Evolutionary conservation across 2,329 filamentous ascomycete genomes (phyloP).

Genomic region (Epichloe aotearoae): DNA sequence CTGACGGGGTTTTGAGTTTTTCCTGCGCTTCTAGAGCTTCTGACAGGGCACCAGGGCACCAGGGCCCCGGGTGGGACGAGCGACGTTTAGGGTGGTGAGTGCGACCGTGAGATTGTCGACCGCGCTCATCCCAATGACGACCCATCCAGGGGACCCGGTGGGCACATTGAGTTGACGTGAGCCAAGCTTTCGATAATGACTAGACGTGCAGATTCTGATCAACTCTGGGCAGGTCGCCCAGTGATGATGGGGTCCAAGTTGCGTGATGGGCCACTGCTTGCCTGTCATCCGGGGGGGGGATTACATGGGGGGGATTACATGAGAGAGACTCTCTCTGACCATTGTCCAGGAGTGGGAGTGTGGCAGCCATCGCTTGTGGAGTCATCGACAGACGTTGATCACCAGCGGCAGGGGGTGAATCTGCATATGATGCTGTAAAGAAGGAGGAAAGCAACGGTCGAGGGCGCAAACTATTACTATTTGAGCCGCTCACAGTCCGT

Average conservation of each 20-base stretch:
- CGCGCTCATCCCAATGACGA: background rate
- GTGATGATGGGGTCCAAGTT: background rate
- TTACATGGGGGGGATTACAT: too few species aligned
- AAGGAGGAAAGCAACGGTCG: too few species aligned
- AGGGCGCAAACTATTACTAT: too few species aligned
- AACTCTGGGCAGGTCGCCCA: background rate
- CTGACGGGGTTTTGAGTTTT: background rate
- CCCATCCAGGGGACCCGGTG: background rate
- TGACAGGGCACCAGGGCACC: background rate
- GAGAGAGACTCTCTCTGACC: too few species aligned
- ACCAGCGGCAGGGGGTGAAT: background rate
- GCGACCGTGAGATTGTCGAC: slow-evolving; percentile 6
- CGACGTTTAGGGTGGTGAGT: background rate
- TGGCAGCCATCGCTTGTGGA: background rate
- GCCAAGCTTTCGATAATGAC: background rate
- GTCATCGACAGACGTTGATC: background rate
- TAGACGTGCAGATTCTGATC: background rate
- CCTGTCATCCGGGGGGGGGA: too few species aligned
- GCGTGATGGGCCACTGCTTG: background rate
- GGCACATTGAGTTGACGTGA: background rate
- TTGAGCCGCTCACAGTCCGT: too few species aligned
- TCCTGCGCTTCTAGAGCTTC: slow-evolving; percentile 5
- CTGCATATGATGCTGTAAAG: too few species aligned
- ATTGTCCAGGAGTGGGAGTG: background rate
- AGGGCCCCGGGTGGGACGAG: slow-evolving; percentile 3